Percentiles rank a stretch among this genome's conserved stretches.
phyloP scores from a whole-genome alignment of 1,284 basidiomycete species.

The Laetiporus sulphureus region DNA sequence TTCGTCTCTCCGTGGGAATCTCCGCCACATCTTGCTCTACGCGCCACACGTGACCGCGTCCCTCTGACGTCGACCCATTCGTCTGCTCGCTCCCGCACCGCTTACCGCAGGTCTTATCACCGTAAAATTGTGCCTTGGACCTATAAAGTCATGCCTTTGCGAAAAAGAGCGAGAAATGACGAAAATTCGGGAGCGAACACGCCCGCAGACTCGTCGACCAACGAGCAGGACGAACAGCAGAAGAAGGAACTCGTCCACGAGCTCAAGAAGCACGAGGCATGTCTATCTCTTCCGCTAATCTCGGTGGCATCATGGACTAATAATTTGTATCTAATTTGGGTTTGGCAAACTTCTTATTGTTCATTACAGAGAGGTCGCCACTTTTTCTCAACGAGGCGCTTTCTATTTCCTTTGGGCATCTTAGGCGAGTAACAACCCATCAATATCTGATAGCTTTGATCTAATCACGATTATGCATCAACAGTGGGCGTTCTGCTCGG shows the following conservation, averaged over 20 bases:
- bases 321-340: too few relatives aligned
- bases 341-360: too few relatives aligned
- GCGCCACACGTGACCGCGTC: constrained; percentile 2
- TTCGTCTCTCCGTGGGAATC: constrained; percentile 14
- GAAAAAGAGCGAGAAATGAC: too few relatives aligned
- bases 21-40: constrained; percentile 11
- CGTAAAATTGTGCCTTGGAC: too few relatives aligned
- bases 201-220: not conserved
- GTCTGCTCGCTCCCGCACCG: too few relatives aligned
- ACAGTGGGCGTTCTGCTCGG: constrained; percentile 63
- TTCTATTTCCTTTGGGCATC: constrained; percentile 43
- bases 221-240: constrained; percentile 1
- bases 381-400: constrained; percentile 31
- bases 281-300: too few relatives aligned
- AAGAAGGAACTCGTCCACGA: constrained; percentile 10
- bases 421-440: constrained; percentile 29
- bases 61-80: too few relatives aligned
- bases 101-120: too few relatives aligned
- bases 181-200: too few relatives aligned
- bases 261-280: constrained; percentile 3
- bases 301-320: too few relatives aligned
- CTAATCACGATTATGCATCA: not conserved
- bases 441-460: not conserved
- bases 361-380: constrained; percentile 11
- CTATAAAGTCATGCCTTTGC: too few relatives aligned